Base-by-base conservation (phyloP, 2,329 filamentous ascomycete genomes). In the Cladosporium sp. region DNA sequence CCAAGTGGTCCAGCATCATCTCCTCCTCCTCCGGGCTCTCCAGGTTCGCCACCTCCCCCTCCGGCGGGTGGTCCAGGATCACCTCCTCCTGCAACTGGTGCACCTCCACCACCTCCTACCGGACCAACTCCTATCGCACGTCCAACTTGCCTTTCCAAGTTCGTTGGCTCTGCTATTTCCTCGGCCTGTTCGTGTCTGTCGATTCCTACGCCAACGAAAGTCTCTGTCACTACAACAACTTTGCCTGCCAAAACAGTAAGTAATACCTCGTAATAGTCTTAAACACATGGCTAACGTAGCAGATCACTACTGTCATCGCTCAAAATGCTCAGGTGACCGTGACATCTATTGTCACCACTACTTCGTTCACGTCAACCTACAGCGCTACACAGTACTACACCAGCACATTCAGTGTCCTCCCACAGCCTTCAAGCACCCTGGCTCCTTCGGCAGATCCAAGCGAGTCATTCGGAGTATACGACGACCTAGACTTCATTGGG, bases 131-230 rank as follows among this genome's bases (percentile, higher is more conserved):
- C 54, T n/a, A 50, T 57, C 17, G 54, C 38, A 20, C 39, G 38
- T 14, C 54, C 54, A n/a, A 57, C 43, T 9, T 57, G 54, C 17
- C 54, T 57, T 14, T 43, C 40, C 38, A 47, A 50, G 15, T 57
- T 39, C 30, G 43, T 34, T 12, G 40, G 43, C 14, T 25, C 54
- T n/a, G 43, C 39, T 28, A 36, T 57, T 40, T 49, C 40, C 19
- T 57, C 54, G 15, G 54, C 54, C 4, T 61, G 60, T 25, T 54
- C 49, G 15, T 61, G 60, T 36, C 49, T 61, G 47, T 39, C 51
- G 14, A 59, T 61, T 5, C 60, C 60, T 3, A 61, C 60, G 11
- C 58, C 57, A 1, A 58, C 52, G 3, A 50, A 49, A 17, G 40
- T 34, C 12, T 30, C 30, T 3, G 37, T 47, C 20, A n/a, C 28